Evolutionary conservation across 31 red algal genomes (phyloP), one percentile per base, ranked within the genome.

Genomic region (Odonthalia washingtoniensis): DNA sequence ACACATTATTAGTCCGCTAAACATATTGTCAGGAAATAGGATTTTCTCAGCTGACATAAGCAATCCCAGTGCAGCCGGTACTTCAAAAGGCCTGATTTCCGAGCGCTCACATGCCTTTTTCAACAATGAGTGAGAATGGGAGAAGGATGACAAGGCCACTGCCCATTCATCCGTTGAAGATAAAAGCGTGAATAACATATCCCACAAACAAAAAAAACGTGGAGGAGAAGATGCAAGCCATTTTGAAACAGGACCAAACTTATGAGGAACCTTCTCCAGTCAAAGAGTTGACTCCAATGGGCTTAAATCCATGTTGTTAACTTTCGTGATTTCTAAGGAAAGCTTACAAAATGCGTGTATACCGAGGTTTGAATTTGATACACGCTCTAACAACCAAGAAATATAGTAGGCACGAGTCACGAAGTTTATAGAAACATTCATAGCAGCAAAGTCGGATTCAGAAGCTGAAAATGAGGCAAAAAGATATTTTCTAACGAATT

Each of bases 341-440:
- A 93, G 86, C 77, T 87, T 78, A 39, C 91, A 94, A 27, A 88
- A 61, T 9, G 80, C 46, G 17, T 87, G 91, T 33, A 89, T 83
- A 34, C 41, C 84, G 17, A 36, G 36, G 33, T 43, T 44, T 28
- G 80, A 85, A 32, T 72, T 61, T 28, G 73, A 66, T 33, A 72
- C 85, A 12, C 40, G 36, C 2, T 80, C 63, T 3, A 77, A 66
- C 5, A 86, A 30, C 77, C 72, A 82, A 31, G 70, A n/a, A 61
- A 94, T 79, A 1, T 77, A 83, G 60, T 70, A 78, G 45, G 78
- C 72, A n/a, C 80, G 24, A 37, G 85, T 52, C 24, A 94, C 57
- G 31, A 89, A 94, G 31, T 40, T 43, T 46, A 89, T 74, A 4
- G 78, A 36, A 0, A 4, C 61, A 5, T 77, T 33, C 2, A 16